Conservation (phyloP, 768 basidiomycete genomes). For the Leucocoprinus leucothites region DNA sequence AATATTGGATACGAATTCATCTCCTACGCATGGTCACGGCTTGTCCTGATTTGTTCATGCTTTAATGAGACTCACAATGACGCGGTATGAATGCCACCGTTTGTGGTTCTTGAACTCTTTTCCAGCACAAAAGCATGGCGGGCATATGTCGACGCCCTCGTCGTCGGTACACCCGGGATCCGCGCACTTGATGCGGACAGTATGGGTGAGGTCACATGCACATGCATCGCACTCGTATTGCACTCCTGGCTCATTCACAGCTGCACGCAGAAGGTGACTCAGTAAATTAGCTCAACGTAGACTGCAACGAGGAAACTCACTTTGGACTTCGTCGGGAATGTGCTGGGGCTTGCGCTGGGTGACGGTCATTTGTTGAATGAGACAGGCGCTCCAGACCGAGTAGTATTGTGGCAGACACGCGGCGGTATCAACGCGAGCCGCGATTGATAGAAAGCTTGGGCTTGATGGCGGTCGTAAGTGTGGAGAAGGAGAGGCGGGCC, state of each 20-base stretch:
- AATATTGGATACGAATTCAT: constrained; percentile 97
- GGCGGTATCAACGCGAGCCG: background rate
- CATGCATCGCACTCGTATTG: constrained; percentile 86
- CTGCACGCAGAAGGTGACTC: constrained; percentile 29
- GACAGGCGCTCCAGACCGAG: background rate
- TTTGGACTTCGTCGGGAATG: constrained; percentile 62
- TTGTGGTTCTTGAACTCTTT: constrained; percentile 87
- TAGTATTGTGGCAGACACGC: background rate
- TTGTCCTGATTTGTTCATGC: constrained; percentile 3
- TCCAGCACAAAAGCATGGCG: constrained; percentile 87
- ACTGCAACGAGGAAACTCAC: constrained; percentile 33
- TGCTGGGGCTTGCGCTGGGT: constrained; percentile 65
- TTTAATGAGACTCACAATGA: constrained; percentile 60
- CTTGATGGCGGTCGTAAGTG: constrained; percentile 11
- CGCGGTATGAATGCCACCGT: constrained; percentile 83
- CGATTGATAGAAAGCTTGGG: constrained; percentile 12
- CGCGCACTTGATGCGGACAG: constrained; percentile 96
- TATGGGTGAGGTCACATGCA: constrained; percentile 87
- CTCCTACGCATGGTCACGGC: constrained; percentile 51
- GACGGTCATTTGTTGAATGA: constrained; percentile 47
- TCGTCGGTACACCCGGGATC: constrained; percentile 62
- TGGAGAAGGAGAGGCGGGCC: constrained; percentile 3
- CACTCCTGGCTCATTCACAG: constrained; percentile 77
- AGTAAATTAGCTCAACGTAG: constrained; percentile 15
- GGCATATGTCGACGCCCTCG: constrained; percentile 90